Base-by-base conservation (phyloP, 2,329 filamentous ascomycete genomes). In the Rhinocladiella mackenziei region DNA sequence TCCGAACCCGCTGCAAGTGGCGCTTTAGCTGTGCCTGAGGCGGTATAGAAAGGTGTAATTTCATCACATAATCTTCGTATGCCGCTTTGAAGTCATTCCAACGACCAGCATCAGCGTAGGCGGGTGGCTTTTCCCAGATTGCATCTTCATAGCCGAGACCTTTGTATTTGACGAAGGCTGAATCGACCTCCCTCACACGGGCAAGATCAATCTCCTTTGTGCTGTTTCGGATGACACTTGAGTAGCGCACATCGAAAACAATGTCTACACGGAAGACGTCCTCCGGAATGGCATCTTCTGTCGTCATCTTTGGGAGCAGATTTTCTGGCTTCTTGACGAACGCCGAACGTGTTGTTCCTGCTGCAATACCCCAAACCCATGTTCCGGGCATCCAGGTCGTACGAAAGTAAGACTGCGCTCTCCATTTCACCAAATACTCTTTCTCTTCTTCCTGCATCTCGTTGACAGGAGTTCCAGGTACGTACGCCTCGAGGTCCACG, bases 391-490 rank as follows among this genome's bases (percentile, higher is more conserved):
- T 85, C 92, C 94, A 98, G 5, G 73, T 74, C 40, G 86, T 87
- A 53, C 86, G 83, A 51, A 82, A 84, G 59, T 96, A 94, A 0
- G 91, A 95, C 43, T 78, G 74, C 0, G 74, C 72, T 32, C 84
- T 80, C 87, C 89, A 97, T 61, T 92, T 95, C 56, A 98, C 69
- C 2, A 98, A 76, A 59, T 97, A 98, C 56, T 96, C 88, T 54
- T 89, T 89, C n/a, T 85, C 74, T 42, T 88, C 84, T 58, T 92
- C 84, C 8, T 68, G 64, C n/a, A 86, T 67, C 40, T 77, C 67
- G 19, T 78, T 67, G 35, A 74, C 72, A 1, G 70, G 67, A 39
- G 74, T 69, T 2, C 75, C 77, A 3, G 71, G 60, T 10, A 67
- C 63, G 55, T 83, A 82, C 1, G 65, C 66, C 9, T 78, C 71